A percentile compares a stretch with the other conserved stretches of the same genome.
Conservation (phyloP, 345 rosid genomes). For the Hirschfeldia incana region DNA sequence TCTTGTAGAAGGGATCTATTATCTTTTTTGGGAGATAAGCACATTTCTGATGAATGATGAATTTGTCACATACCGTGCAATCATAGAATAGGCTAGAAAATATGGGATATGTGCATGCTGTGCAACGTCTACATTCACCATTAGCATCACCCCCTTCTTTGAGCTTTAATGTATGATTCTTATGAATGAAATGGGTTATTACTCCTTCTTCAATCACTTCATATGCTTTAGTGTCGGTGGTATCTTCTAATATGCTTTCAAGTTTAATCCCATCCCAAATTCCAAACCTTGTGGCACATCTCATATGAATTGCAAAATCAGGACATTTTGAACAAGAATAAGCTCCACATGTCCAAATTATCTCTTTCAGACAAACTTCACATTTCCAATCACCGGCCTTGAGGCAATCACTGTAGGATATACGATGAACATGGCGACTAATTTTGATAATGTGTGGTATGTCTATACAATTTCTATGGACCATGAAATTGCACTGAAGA, state of each 20-base stretch:
- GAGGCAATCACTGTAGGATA: neutral
- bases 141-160: too few relatives aligned
- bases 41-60: neutral
- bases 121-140: neutral
- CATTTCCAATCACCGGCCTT: neutral
- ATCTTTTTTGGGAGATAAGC: neutral
- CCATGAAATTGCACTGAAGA: neutral
- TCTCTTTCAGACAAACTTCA: neutral
- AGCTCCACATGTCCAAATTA: neutral
- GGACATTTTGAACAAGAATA: neutral
- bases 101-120: neutral
- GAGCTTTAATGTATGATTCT: too few relatives aligned
- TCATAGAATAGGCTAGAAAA: neutral
- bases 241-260: too few relatives aligned
- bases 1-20: neutral
- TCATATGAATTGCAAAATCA: neutral
- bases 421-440: neutral
- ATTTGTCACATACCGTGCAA: neutral
- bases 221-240: too few relatives aligned
- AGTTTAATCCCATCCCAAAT: neutral
- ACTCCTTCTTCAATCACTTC: too few relatives aligned
- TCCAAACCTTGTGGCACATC: neutral
- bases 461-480: neutral
- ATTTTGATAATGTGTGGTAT: neutral
- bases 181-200: too few relatives aligned